Base-by-base conservation (phyloP, 2,329 filamentous ascomycete genomes). In the Cercospora citrullina region DNA sequence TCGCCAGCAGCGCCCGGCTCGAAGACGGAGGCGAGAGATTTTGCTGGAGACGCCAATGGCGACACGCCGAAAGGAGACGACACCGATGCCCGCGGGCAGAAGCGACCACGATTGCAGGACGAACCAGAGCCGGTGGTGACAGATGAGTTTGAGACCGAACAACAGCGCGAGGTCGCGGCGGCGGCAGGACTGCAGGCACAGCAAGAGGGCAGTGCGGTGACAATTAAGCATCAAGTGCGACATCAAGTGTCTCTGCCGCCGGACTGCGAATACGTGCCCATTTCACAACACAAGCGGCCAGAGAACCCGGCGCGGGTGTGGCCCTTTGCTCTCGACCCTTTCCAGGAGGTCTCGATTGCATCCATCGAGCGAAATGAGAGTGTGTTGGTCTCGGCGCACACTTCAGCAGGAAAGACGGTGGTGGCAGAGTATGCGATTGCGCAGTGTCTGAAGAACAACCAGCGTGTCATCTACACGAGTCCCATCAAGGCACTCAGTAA, bases 401-500 rank as follows among this genome's bases (percentile, higher is more conserved):
- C 95, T 7, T 95, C 91, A 85, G 95, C 95, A 42, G 95, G 95
- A 81, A 99, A 99, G 82, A 99, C 95, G 0, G 96, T 99, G 7
- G 94, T 98, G 55, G 95, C 95, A 71, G 95, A 99, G 80, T 99
- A 99, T 78, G 96, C 95, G 21, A 96, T 99, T 78, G 95, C 96
- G 16, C 95, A 99, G 77, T 96, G 95, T 80, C 85, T 99, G 79
- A 96, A 95, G 85, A 92, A 93, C 79, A 98, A 98, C 81, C 95
- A 99, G 83, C 88, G 95, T 78, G 94, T 99, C 75, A 99, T 99
- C 79, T 99, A 99, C 82, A 99, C 95, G 8, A 97, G 94, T 86
- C 95, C 95, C 1, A 99, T 99, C 85, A 99, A 99, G 82, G 95
- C 95, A 10, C 84, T 99, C 75, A 98, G 94, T 81, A 99, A 99